Conservation (phyloP, 108 stramenopile genomes). For the Nitzschia sp. region DNA sequence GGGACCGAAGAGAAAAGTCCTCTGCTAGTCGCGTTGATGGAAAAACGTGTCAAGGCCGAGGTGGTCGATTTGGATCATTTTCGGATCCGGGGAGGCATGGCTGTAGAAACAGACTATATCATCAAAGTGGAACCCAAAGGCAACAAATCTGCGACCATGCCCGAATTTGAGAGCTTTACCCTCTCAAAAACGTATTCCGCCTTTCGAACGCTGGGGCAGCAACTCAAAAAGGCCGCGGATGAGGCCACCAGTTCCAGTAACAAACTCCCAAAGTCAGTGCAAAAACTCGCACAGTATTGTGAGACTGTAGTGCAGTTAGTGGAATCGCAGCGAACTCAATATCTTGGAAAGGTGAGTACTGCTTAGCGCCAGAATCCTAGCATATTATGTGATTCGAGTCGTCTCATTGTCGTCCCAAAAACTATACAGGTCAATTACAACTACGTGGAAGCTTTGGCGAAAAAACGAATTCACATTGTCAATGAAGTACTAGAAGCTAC, state of each 20-base stretch:
- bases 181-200: slow-evolving; percentile 54
- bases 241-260: slow-evolving; percentile 4
- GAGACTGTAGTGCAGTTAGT: slow-evolving; percentile 44
- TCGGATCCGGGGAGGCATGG: slow-evolving; percentile 52
- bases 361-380: too few relatives aligned
- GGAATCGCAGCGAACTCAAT: slow-evolving; percentile 41
- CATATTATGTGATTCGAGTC: neutral
- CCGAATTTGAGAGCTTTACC: slow-evolving; percentile 41
- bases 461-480: slow-evolving; percentile 46
- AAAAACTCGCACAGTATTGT: slow-evolving; percentile 39
- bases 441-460: slow-evolving; percentile 53
- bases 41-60: slow-evolving; percentile 43
- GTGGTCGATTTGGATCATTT: slow-evolving; percentile 53
- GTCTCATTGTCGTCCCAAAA: too few relatives aligned
- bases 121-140: slow-evolving; percentile 33
- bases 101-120: slow-evolving; percentile 64
- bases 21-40: slow-evolving; percentile 32
- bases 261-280: slow-evolving; percentile 3
- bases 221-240: slow-evolving; percentile 42
- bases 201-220: slow-evolving; percentile 48
- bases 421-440: slow-evolving; percentile 50
- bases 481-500: slow-evolving; percentile 50
- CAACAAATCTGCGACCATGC: neutral
- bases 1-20: slow-evolving; percentile 20
- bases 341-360: slow-evolving; percentile 50